These are phyloP conservation scores for Globisporangium splendens DNA, from an alignment of 352 stramenopile genomes.

Conservation along the genomic window DNA sequence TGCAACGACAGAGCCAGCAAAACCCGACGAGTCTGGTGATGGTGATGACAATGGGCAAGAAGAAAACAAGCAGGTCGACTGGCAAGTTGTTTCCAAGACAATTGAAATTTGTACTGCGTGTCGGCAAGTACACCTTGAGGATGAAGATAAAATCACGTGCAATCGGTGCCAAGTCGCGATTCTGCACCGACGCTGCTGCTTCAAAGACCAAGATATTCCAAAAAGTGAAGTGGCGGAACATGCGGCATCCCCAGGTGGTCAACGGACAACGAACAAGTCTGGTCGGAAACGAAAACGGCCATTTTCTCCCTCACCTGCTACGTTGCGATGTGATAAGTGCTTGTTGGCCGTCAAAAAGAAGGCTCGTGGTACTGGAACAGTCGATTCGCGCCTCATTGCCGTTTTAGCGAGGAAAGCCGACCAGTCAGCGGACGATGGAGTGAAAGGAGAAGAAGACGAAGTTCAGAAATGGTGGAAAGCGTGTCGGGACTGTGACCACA, in stretches of 20 bases:
- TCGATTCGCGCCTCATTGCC: constrained; percentile 2
- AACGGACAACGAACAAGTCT: not conserved
- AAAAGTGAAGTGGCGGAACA: constrained; percentile 12
- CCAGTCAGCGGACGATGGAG: constrained; percentile 1
- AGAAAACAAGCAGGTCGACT: constrained; percentile 10
- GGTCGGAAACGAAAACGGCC: constrained; percentile 8
- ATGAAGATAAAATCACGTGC: constrained; percentile 27
- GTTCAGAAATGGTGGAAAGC: constrained; percentile 25
- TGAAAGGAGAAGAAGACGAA: constrained; percentile 13
- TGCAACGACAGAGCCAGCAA: constrained; percentile 5
- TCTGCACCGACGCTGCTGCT: constrained; percentile 36
- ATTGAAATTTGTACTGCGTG: constrained; percentile 58
- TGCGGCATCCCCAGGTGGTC: not conserved
- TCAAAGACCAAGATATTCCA: constrained; percentile 2
- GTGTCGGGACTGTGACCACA: constrained; percentile 25
- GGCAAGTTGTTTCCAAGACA: constrained; percentile 32
- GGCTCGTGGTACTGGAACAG: not conserved
- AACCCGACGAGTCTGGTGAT: not conserved
- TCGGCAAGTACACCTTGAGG: constrained; percentile 46
- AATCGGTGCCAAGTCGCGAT: constrained; percentile 21
- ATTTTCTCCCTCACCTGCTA: not conserved
- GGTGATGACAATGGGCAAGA: not conserved
- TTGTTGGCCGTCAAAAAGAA: not conserved
- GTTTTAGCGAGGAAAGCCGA: constrained; percentile 3
- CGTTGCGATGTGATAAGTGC: not conserved